phyloP scores from a whole-genome alignment of 352 stramenopile genomes.

The Phytophthora vignae region DNA sequence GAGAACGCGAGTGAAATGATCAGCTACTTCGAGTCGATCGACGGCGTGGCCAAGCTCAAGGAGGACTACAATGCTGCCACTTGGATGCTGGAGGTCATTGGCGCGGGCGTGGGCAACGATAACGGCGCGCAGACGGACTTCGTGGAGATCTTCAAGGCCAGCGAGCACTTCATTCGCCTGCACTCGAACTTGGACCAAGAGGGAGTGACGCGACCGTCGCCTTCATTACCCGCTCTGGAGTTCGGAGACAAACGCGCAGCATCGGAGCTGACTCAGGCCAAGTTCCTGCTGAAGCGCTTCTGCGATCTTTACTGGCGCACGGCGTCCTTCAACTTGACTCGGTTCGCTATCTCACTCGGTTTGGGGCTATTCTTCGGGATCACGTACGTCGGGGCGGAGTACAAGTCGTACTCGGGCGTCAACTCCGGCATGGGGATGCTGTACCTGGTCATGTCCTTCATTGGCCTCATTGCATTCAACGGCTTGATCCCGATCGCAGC shows the following conservation, averaged over 20 bases:
- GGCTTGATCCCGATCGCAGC: slow-evolving; percentile 10
- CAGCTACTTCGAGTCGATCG: slow-evolving; percentile 26
- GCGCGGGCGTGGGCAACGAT: slow-evolving; percentile 18
- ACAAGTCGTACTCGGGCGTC: slow-evolving; percentile 37
- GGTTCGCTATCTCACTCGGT: slow-evolving; percentile 50
- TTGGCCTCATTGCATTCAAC: slow-evolving; percentile 15
- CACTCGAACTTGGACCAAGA: slow-evolving; percentile 10
- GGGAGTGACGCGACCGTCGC: slow-evolving; percentile 12
- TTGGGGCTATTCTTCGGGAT: slow-evolving; percentile 73
- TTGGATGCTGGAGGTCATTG: slow-evolving; percentile 32
- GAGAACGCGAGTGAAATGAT: slow-evolving; percentile 12
- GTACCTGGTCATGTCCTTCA: slow-evolving; percentile 12
- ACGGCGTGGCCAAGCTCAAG: slow-evolving; percentile 10
- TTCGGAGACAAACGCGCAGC: slow-evolving; percentile 17
- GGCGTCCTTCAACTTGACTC: slow-evolving; percentile 24
- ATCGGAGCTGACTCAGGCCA: slow-evolving; percentile 5
- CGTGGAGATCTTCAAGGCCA: slow-evolving; percentile 16
- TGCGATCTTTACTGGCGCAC: slow-evolving; percentile 26
- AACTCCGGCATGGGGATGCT: slow-evolving; percentile 53
- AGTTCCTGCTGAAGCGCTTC: slow-evolving; percentile 30
- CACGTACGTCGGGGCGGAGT: slow-evolving; percentile 50
- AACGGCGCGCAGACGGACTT: slow-evolving; percentile 13
- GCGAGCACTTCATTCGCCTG: neutral
- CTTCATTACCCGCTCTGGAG: slow-evolving; percentile 2
- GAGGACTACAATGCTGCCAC: slow-evolving; percentile 20